Evolutionary conservation across 257 asterid genomes (phyloP).

Genomic region (Plectranthus barbatus): DNA sequence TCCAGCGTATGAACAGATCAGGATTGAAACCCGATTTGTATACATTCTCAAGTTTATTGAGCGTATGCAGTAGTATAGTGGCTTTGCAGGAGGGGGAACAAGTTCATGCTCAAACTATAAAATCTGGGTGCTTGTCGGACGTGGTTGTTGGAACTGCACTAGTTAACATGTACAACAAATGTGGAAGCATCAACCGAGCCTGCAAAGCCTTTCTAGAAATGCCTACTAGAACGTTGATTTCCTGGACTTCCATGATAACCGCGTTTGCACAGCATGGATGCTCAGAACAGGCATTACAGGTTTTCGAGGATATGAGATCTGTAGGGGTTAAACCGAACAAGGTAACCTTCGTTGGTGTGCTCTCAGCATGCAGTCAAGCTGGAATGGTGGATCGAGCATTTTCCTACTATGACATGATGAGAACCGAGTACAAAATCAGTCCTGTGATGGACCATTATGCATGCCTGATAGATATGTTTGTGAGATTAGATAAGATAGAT

Average conservation of each 20-base stretch:
- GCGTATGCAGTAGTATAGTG: conserved; percentile 61
- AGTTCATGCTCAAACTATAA: conserved; percentile 73
- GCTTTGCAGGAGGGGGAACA: conserved; percentile 91
- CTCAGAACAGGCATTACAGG: conserved; percentile 54
- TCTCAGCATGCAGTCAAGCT: conserved; percentile 88
- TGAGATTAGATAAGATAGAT: conserved; percentile 62
- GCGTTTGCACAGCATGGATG: conserved; percentile 70
- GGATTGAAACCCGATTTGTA: conserved; percentile 76
- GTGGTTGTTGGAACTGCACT: conserved; percentile 81
- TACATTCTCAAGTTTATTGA: conserved; percentile 64
- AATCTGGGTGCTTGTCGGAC: conserved; percentile 62
- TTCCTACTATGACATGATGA: conserved; percentile 68
- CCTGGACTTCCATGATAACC: conserved; percentile 86
- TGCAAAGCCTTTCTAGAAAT: conserved; percentile 76
- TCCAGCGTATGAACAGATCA: conserved; percentile 42
- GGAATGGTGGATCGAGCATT: conserved; percentile 71
- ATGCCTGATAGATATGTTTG: conserved; percentile 71
- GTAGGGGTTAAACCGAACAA: conserved; percentile 77
- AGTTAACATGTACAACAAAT: conserved; percentile 81
- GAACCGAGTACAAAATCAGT: conserved; percentile 44
- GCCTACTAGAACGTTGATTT: conserved; percentile 65
- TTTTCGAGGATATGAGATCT: conserved; percentile 79
- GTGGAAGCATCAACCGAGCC: conserved; percentile 76
- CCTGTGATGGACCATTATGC: conserved; percentile 82
- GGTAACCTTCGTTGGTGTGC: conserved; percentile 73